Conservation (phyloP, 331 rosid genomes). For the Quercus lobata region DNA sequence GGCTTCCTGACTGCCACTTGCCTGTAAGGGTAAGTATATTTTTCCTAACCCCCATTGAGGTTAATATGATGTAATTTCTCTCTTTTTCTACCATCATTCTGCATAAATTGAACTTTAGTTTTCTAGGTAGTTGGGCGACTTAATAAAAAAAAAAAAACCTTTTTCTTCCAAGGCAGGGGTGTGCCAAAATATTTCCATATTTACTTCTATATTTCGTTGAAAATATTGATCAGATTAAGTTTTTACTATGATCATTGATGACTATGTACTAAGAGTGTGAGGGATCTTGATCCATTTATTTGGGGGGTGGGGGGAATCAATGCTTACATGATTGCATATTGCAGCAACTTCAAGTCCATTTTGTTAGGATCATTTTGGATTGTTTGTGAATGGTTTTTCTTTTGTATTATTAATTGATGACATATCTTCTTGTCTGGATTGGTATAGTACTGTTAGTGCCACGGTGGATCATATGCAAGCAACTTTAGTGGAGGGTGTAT, state of each 20-base stretch:
- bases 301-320: background rate
- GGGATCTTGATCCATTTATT: background rate
- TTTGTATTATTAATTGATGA: background rate
- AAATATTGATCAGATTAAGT: background rate
- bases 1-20: slow-evolving; percentile 5
- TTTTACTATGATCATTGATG: background rate
- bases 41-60: background rate
- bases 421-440: background rate
- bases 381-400: background rate
- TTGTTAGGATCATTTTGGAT: background rate
- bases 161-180: background rate
- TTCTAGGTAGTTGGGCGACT: background rate
- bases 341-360: background rate
- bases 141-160: background rate
- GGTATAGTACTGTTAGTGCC: background rate
- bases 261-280: background rate
- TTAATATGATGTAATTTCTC: background rate
- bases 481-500: background rate
- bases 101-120: background rate
- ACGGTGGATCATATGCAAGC: background rate
- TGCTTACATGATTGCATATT: background rate
- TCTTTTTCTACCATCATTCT: background rate
- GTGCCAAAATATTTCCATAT: background rate
- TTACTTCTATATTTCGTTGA: background rate
- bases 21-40: slow-evolving; percentile 1